phyloP scores from a whole-genome alignment of 2,329 filamentous ascomycete genomes.

The Cytospora piceicola region DNA sequence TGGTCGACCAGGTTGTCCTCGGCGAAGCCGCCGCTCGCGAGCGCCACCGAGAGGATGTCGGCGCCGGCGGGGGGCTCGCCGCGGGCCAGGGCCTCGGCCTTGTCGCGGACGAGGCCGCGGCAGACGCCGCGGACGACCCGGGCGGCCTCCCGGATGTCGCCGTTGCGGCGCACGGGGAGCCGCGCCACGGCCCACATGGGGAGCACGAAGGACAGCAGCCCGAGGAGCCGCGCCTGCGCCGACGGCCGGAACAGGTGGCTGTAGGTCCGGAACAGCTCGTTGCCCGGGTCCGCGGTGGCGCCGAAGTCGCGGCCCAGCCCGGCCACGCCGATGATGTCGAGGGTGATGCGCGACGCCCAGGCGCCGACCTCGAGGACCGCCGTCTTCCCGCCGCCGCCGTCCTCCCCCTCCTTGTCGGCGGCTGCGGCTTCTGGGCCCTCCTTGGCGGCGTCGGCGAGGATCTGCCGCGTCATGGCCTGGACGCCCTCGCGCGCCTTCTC shows the following conservation, averaged over 20 bases:
- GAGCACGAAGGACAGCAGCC: constrained; percentile 64
- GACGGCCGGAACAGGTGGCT: constrained; percentile 57
- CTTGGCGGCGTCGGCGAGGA: constrained; percentile 48
- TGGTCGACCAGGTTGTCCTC: constrained; percentile 85
- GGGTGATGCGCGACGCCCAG: constrained; percentile 70
- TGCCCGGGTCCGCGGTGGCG: constrained; percentile 64
- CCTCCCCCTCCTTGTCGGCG: constrained; percentile 34
- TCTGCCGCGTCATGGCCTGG: constrained; percentile 59
- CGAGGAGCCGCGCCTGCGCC: constrained; percentile 56
- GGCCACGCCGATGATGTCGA: constrained; percentile 76
- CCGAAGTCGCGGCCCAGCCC: constrained; percentile 74
- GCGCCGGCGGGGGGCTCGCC: constrained; percentile 55
- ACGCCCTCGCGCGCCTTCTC: constrained; percentile 71
- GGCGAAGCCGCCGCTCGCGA: constrained; percentile 74
- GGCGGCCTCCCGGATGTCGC: constrained; percentile 61
- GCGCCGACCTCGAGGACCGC: constrained; percentile 59
- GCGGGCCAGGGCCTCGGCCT: constrained; percentile 59
- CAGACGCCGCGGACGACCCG: constrained; percentile 67
- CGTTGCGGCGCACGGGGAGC: constrained; percentile 73
- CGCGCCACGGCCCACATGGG: constrained; percentile 62
- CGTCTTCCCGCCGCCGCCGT: constrained; percentile 35
- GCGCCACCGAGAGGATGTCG: constrained; percentile 81
- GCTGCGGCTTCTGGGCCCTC: constrained; percentile 27
- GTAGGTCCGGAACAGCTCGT: constrained; percentile 63
- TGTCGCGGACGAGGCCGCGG: constrained; percentile 69